Evolutionary conservation across 768 basidiomycete genomes (phyloP), one percentile per base, ranked within the genome.

Genomic region (Termitomyces sp.): DNA sequence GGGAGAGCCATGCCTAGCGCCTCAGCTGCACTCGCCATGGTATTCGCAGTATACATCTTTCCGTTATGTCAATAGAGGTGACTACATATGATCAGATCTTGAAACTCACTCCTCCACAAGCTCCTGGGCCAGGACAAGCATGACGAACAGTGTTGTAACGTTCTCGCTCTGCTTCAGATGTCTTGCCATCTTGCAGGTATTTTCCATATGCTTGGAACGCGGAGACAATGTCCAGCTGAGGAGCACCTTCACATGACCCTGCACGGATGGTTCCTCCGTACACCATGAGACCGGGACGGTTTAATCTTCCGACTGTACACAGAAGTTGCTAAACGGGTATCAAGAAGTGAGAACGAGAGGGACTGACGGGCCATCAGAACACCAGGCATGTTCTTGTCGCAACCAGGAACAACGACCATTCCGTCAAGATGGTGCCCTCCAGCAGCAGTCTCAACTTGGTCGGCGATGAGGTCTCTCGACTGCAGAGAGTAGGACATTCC

Each of bases 371-470:
- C 97, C 83, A 99, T 99, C 65, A 98, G 78, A 37, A 97, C 95
- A 59, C 97, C 97, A n/a, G 97, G 97, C 96, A 99, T 98, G 75
- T 99, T 99, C 77, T 99, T 99, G 78, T 99, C 96, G 69, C 94
- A 98, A 40, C 95, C 97, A 21, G 97, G 97, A 53, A 99, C 80
- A 58, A 93, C 94, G 38, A 98, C 93, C 90, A 97, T 92, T 40
- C 94, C 97, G 66, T 98, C 97, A 14, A 99, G 83, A 85, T 95
- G 97, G 69, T 99, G 97, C 5, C 96, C 97, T 14, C 91, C 96
- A 29, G 89, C 95, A 17, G 92, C 95, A 11, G 92, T 92, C 75
- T 98, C 96, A 19, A 99, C 95, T 68, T 89, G 86, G 74, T 98
- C 97, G 59, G 97, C 97, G 65, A 99, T 99, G 46, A 98, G 82